Base-by-base conservation (phyloP, 2,329 filamentous ascomycete species). In the Lomentospora prolificans region DNA sequence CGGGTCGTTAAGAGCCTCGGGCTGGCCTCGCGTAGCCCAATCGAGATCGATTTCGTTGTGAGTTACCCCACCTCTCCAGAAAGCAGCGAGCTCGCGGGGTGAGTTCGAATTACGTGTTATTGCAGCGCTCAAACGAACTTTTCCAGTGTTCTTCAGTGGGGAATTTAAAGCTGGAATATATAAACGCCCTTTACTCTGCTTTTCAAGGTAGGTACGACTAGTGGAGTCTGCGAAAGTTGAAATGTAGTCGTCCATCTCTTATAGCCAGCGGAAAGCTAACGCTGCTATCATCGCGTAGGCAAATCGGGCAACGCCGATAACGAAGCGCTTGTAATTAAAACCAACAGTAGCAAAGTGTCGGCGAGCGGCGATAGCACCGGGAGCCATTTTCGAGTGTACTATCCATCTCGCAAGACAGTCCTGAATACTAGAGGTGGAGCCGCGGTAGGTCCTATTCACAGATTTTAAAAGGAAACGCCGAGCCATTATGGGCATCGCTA, bases 141-240 rank as follows among this genome's bases (percentile, higher is more conserved):
- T 31, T 36, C 44, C 60, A 87, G 85, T 81, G 87, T 24, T 89
- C 92, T 0, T 96, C 92, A 0, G 71, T 97, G 4, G 94, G 92
- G 17, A 82, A 82, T 7, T 66, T 97, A 44, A 90, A 84, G 55
- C 75, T 80, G 44, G 77, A 81, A 5, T 82, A 95, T 58, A 68
- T 96, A 27, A 68, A 68, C 55, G 72, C 74, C 8, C 69, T 84
- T 17, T 81, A 81, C 63, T 71, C 74, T 58, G 76, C 79, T 41
- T 77, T 78, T 62, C 74, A 78, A 71, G 79, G 79, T 80, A 66
- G 55, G 65, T 60, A 24, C 30, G 30, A 33, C 12, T 33, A n/a
- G n/a, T n/a, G n/a, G n/a, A n/a, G n/a, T n/a, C n/a, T n/a, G n/a
- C n/a, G n/a, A n/a, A n/a, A n/a, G n/a, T n/a, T n/a, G n/a, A n/a